A percentile compares a stretch with the other conserved stretches of the same genome.
phyloP scores from a whole-genome alignment of 306 rosid species.

The Corylus americana region DNA sequence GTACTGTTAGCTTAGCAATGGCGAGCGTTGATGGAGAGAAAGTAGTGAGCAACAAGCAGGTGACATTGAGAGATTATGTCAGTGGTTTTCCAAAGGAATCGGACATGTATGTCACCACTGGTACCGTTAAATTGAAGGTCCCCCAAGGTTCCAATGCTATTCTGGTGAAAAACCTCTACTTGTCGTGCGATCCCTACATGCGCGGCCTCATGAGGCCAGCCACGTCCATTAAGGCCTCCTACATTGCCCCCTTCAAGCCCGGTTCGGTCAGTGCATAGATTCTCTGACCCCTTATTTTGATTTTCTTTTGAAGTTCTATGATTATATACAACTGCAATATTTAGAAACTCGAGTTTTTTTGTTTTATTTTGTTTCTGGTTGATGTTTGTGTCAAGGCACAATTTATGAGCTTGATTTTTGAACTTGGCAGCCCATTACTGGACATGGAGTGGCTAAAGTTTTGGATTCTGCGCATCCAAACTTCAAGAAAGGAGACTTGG shows the following conservation, averaged over 20 bases:
- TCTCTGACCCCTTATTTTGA: no score
- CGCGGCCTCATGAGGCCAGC: constrained; percentile 27
- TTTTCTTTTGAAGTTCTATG: no score
- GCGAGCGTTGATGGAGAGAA: neutral
- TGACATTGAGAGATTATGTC: constrained; percentile 32
- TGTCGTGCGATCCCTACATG: constrained; percentile 27
- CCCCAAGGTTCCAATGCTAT: constrained; percentile 36
- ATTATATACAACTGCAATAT: no score
- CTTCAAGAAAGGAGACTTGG: constrained; percentile 45
- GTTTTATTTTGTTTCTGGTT: neutral
- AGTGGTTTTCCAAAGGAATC: constrained; percentile 43
- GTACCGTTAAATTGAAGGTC: constrained; percentile 37
- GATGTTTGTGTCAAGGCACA: neutral
- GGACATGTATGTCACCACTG: constrained; percentile 35
- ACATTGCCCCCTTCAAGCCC: no score
- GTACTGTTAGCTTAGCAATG: neutral
- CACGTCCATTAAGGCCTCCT: no score
- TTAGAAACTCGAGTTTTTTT: no score
- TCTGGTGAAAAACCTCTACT: constrained; percentile 57
- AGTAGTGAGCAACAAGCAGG: constrained; percentile 41
- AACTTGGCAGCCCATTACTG: constrained; percentile 33
- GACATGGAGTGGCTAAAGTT: constrained; percentile 53
- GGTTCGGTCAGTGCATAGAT: no score
- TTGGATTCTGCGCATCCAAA: constrained; percentile 45
- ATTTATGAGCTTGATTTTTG: neutral